A percentile compares a stretch with the other conserved stretches of the same genome.
Evolutionary conservation across 2,329 filamentous ascomycete genomes (phyloP).

Genomic region (Paraphoma sp.): DNA sequence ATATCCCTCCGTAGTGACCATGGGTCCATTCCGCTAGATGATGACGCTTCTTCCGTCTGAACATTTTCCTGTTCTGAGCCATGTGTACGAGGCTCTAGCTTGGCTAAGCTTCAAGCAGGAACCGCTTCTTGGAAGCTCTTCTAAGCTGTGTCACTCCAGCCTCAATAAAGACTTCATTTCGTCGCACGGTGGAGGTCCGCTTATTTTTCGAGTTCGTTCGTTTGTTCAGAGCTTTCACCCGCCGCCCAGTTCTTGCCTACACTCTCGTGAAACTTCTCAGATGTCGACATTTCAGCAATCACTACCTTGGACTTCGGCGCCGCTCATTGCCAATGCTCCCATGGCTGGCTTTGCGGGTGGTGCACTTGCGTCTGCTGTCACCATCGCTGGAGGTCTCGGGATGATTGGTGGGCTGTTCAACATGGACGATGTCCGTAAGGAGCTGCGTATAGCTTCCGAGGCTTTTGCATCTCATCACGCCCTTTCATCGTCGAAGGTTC

Average conservation of each 20-base stretch:
- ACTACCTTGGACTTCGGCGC: conserved; percentile 61
- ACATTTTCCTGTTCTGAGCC: background rate
- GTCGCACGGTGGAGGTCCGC: background rate
- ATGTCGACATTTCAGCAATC: conserved; percentile 22
- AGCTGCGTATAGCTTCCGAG: conserved; percentile 35
- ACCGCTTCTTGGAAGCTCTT: background rate
- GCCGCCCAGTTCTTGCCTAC: background rate
- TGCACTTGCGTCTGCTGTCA: conserved; percentile 67
- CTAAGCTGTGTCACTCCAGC: background rate
- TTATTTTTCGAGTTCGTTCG: background rate
- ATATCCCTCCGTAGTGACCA: background rate
- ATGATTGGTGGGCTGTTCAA: conserved; percentile 50
- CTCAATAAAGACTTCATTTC: background rate
- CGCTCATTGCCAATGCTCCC: conserved; percentile 68
- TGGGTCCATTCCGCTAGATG: too few species aligned
- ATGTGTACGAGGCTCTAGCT: background rate
- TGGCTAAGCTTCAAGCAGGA: background rate
- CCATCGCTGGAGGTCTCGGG: conserved; percentile 56
- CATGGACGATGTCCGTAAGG: conserved; percentile 35
- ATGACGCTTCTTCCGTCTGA: too few species aligned
- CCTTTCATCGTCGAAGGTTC: conserved; percentile 20
- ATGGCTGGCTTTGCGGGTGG: conserved; percentile 69
- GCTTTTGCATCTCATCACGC: conserved; percentile 19
- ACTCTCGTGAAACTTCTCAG: background rate
- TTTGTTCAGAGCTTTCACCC: background rate